These are phyloP conservation scores for Metschnikowia shivogae DNA, from an alignment of 805 yeast genomes.

Conservation along the genomic window DNA sequence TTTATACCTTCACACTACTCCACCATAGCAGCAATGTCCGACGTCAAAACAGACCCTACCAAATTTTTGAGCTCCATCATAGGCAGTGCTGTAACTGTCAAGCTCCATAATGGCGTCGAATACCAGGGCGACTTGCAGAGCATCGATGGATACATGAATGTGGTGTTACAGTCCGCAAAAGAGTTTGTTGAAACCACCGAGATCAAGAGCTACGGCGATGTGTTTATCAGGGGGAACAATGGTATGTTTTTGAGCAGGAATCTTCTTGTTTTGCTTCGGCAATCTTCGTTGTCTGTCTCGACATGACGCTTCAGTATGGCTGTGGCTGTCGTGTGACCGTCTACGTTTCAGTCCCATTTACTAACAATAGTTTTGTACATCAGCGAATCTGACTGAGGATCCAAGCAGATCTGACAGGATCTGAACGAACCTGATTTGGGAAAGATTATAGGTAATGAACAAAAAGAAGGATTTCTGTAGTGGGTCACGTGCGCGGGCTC, in stretches of 20 bases:
- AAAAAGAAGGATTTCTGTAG: background rate
- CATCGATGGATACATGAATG: conserved; percentile 96
- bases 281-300: background rate
- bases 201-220: conserved; percentile 61
- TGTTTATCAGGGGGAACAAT: conserved; percentile 82
- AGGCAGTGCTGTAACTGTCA: conserved; percentile 77
- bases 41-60: conserved; percentile 56
- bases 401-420: too few relatives aligned
- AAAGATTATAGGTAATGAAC: background rate
- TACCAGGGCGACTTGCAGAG: conserved; percentile 65
- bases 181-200: conserved; percentile 54
- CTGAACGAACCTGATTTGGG: too few relatives aligned
- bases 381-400: conserved; percentile 25
- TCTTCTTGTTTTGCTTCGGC: background rate
- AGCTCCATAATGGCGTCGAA: conserved; percentile 81
- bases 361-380: conserved; percentile 42
- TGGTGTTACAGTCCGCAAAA: conserved; percentile 73
- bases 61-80: conserved; percentile 73
- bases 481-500: too few relatives aligned
- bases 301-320: too few relatives aligned
- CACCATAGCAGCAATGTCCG: conserved; percentile 9
- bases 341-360: conserved; percentile 7
- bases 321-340: background rate
- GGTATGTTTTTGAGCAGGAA: conserved; percentile 45
- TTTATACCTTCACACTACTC: conserved; percentile 1